These are phyloP conservation scores for Bruguiera sexangula DNA, from an alignment of 345 rosid genomes.

Conservation along the genomic window DNA sequence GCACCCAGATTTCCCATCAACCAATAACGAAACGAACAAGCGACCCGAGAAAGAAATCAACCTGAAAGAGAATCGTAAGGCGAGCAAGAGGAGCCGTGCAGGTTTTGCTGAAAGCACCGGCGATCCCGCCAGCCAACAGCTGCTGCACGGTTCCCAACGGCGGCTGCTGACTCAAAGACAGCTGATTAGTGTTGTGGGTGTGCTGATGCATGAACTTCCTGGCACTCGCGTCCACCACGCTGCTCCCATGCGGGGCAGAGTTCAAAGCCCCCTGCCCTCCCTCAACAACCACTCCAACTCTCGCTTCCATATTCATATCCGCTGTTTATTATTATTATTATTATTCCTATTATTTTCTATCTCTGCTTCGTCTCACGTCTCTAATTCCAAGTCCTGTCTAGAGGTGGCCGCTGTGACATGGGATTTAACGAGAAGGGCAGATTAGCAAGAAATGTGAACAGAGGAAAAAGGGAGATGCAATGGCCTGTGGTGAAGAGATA, in stretches of 20 bases:
- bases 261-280: conserved; percentile 65
- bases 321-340: not conserved
- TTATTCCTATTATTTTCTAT: no score
- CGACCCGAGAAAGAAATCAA: conserved; percentile 12
- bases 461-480: not conserved
- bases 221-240: conserved; percentile 55
- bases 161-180: conserved; percentile 38
- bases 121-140: conserved; percentile 84
- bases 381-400: not conserved
- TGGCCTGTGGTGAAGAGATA: not conserved
- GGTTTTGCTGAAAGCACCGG: conserved; percentile 96
- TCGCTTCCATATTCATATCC: conserved; percentile 57
- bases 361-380: not conserved
- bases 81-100: conserved; percentile 98
- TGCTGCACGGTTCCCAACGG: conserved; percentile 66
- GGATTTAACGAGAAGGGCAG: not conserved
- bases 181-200: conserved; percentile 12
- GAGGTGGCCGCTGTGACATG: not conserved
- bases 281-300: conserved; percentile 74
- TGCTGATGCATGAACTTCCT: conserved; percentile 54
- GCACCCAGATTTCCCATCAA: not conserved
- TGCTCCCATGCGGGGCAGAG: conserved; percentile 50
- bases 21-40: not conserved
- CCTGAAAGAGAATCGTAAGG: conserved; percentile 95
- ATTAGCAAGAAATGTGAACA: not conserved